Percentiles rank a stretch among this genome's conserved stretches.
Evolutionary conservation across 352 stramenopile species (phyloP).

Genomic region (Phytophthora brassicae): DNA sequence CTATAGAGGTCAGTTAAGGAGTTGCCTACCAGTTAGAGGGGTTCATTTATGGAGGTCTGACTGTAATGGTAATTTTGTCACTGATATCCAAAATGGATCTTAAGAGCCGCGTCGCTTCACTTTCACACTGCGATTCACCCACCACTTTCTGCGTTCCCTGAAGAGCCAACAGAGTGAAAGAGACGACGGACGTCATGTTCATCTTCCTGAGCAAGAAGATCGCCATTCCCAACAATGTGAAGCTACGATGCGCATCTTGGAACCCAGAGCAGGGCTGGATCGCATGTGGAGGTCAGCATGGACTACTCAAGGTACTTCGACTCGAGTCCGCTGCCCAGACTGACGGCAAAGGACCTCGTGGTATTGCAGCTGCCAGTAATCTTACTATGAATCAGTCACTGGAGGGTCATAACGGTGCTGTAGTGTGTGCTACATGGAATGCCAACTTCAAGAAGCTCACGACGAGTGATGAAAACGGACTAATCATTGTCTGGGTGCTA

Average conservation of each 20-base stretch:
- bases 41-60: too few relatives aligned
- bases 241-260: constrained; percentile 90
- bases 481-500: constrained; percentile 97
- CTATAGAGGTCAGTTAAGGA: too few relatives aligned
- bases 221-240: constrained; percentile 92
- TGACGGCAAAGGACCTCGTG: constrained; percentile 71
- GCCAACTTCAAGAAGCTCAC: constrained; percentile 94
- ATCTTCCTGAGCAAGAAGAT: constrained; percentile 97
- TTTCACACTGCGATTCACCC: neutral
- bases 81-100: constrained; percentile 3
- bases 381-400: constrained; percentile 96
- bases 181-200: constrained; percentile 72
- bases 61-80: neutral
- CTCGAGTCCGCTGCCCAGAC: constrained; percentile 77
- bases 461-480: constrained; percentile 92
- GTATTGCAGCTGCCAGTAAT: constrained; percentile 88
- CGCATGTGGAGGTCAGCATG: constrained; percentile 92
- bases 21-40: too few relatives aligned
- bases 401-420: constrained; percentile 90
- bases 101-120: constrained; percentile 28
- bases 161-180: too few relatives aligned
- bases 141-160: too few relatives aligned
- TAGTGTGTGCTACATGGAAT: constrained; percentile 94
- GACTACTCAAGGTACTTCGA: constrained; percentile 92
- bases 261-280: constrained; percentile 95